Base-by-base conservation (phyloP, 495 filamentous ascomycete species). In the Melanomma pulvis-pyrius region DNA sequence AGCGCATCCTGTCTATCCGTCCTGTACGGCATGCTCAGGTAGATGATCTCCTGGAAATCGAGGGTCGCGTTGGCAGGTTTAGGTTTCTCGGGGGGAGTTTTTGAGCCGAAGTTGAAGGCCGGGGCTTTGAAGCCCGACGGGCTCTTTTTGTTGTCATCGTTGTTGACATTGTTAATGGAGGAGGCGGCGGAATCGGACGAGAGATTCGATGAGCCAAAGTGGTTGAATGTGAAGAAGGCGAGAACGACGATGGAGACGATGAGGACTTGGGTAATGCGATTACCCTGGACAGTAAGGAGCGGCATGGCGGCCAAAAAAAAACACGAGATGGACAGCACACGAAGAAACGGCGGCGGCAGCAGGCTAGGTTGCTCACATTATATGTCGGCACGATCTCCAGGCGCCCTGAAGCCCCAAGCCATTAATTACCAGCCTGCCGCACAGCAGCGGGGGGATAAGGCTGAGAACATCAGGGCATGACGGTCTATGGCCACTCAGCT, bases 1-100 rank as follows among this genome's bases (percentile, higher is more conserved):
- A 81, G 61, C n/a, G 72, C 73, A 74, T 81, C 79, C 39, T 77
- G 71, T 46, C 75, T 68, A 59, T 81, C 79, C 30, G 72, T 73
- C 56, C 79, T 72, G 26, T 57, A 71, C 2, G 64, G 64, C 69
- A 71, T 65, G 54, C 56, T 63, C 9, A 71, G 15, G 48, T 63
- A 64, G 17, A 71, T 55, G 12, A 71, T 68, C 49, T 67, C 64
- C 36, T 68, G 64, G 32, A 71, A 71, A 21, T 62, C 69, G 13
- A 71, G 60, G 5, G 69, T 71, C 19, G 30, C 11, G 25, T 71
- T 71, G 21, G 61, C 67, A 19, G 55, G 46, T 30, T 52, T 59
- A 17, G 54, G 60, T 19, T 64, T 24, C 11, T 12, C 39, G 39
- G 39, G 39, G 7, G 51, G 51, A 22, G 47, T 24, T 19, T 17